Conservation (phyloP, 2,329 filamentous ascomycete genomes). For the Xenoacremonium recifei region DNA sequence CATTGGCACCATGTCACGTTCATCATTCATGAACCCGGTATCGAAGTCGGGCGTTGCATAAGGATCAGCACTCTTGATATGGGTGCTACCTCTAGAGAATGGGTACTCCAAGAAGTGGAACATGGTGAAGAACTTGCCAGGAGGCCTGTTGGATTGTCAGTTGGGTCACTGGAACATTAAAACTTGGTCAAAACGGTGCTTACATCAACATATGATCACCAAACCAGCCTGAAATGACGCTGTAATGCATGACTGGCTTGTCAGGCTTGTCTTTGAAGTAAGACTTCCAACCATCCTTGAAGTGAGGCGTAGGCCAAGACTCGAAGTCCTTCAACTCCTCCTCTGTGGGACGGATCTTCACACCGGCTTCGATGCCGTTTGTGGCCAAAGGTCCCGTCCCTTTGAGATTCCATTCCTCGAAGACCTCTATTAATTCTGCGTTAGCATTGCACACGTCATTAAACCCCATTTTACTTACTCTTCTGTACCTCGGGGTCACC, state of each 20-base stretch:
- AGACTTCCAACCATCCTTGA: slow-evolving; percentile 72
- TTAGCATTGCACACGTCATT: too few species aligned
- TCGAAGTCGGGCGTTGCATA: slow-evolving; percentile 78
- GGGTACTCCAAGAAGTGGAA: slow-evolving; percentile 80
- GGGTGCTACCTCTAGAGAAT: slow-evolving; percentile 69
- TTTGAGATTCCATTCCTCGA: slow-evolving; percentile 75
- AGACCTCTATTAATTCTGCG: slow-evolving; percentile 63
- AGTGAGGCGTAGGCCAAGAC: slow-evolving; percentile 71
- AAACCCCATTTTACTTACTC: too few species aligned
- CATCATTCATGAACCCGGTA: slow-evolving; percentile 81
- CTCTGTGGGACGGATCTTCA: slow-evolving; percentile 71
- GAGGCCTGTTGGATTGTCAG: slow-evolving; percentile 54
- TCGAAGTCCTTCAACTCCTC: slow-evolving; percentile 68
- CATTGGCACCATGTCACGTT: slow-evolving; percentile 81
- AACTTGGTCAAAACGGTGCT: slow-evolving; percentile 11
- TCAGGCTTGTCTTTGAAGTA: slow-evolving; percentile 85
- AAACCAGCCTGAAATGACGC: slow-evolving; percentile 67
- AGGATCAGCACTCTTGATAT: slow-evolving; percentile 69
- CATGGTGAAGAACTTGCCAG: slow-evolving; percentile 81
- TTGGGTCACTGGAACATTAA: fast-evolving
- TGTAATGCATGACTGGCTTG: slow-evolving; percentile 87
- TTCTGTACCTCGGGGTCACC: slow-evolving; percentile 73
- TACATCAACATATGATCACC: slow-evolving; percentile 60
- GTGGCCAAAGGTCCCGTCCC: slow-evolving; percentile 76
- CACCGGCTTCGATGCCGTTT: slow-evolving; percentile 77